Base-by-base conservation (phyloP, 2,329 filamentous ascomycete genomes). In the Trichophyton simii region DNA sequence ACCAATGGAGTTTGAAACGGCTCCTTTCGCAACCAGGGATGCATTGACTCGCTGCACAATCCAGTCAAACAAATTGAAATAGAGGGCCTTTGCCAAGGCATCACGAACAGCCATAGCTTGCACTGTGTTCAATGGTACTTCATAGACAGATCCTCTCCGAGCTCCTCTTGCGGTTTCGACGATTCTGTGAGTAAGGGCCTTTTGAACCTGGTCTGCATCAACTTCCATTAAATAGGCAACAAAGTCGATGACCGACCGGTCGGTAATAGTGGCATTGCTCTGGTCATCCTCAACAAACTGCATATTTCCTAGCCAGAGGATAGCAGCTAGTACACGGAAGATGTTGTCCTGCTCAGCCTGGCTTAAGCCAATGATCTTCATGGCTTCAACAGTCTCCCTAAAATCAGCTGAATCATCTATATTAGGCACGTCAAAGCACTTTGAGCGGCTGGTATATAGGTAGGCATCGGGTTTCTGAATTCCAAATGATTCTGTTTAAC, bases 41-140 rank as follows among this genome's bases (percentile, higher is more conserved):
- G 86, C 83, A 75, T 97, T 97, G 67, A 97, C 86, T 67, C 94
- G 87, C 68, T 87, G 84, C 20, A 97, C 91, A 66, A 99, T 97
- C 94, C 94, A 99, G 75, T 99, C 92, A 69, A 99, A 99, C 60
- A 99, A 82, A 72, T 96, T 96, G 80, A 88, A 88, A 76, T 99
- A 99, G 62, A 99, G 91, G n/a, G 87, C 91, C 79, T 94, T 97
- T 63, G 92, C 84, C 58, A 99, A 78, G 9, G 91, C 94, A 76
- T 99, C 94, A 66, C 91, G 84, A 6, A 95, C 95, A 34, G 94
- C 85, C 44, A 80, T 80, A 28, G 94, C 94, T 75, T 97, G 94
- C 0, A 91, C 83, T 1, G 86, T 84, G 74, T 99, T 97, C 65
- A 95, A 81, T 0, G 91, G 92, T 3, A 86, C 84, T 65, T 87